phyloP scores from a whole-genome alignment of 352 stramenopile species.

The Globisporangium solare region DNA sequence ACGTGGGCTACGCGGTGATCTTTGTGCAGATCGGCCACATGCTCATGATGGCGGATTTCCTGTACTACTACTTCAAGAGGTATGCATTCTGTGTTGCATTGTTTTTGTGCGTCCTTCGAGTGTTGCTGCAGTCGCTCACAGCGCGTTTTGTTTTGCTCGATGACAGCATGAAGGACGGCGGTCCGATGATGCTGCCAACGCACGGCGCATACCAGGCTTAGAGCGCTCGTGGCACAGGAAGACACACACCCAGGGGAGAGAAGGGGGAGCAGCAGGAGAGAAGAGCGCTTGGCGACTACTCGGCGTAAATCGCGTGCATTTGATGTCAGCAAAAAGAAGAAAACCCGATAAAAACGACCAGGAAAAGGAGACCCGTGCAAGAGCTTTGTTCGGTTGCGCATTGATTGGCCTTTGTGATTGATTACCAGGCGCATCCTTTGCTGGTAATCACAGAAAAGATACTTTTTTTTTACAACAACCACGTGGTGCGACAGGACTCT shows the following conservation, averaged over 20 bases:
- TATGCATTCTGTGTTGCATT: slow-evolving; percentile 15
- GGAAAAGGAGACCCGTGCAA: too few relatives aligned
- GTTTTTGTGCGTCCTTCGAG: slow-evolving; percentile 9
- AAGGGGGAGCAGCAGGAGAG: background rate
- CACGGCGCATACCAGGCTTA: slow-evolving; percentile 83
- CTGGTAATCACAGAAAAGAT: too few relatives aligned
- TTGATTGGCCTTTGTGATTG: too few relatives aligned
- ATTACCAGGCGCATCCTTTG: too few relatives aligned
- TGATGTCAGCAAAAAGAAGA: too few relatives aligned
- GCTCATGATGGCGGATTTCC: slow-evolving; percentile 98
- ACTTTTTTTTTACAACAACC: too few relatives aligned
- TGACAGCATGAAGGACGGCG: slow-evolving; percentile 81
- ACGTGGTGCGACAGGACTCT: too few relatives aligned
- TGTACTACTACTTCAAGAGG: slow-evolving; percentile 99
- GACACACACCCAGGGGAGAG: slow-evolving; percentile 4
- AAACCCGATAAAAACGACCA: too few relatives aligned
- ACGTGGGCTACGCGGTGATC: slow-evolving; percentile 94
- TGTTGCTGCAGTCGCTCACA: too few relatives aligned
- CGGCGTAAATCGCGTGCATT: too few relatives aligned
- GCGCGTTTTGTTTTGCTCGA: slow-evolving; percentile 5
- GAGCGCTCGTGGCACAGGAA: background rate
- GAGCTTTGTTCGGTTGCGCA: too few relatives aligned
- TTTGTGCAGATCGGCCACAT: slow-evolving; percentile 97
- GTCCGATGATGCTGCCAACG: slow-evolving; percentile 87
- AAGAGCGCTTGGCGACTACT: background rate